Base-by-base conservation (phyloP, 2,329 filamentous ascomycete species). In the Ophiostoma novo-ulmi region DNA sequence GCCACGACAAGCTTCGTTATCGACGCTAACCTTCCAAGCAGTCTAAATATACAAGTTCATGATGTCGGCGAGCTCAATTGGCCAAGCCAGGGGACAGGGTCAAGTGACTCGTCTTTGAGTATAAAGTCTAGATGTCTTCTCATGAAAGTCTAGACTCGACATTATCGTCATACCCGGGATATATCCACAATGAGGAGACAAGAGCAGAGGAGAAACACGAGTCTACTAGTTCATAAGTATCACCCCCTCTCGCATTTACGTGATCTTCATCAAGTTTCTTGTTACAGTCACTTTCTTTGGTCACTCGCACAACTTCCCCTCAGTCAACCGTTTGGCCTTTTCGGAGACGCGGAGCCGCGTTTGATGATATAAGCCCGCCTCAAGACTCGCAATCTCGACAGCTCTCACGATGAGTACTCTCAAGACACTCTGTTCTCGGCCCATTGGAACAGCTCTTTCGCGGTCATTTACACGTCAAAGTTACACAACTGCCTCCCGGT, bases 281-380 rank as follows among this genome's bases (percentile, higher is more conserved):
- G n/a, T 22, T 17, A 10, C 55, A 31, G 55, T 17, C 26, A 17
- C 26, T 35, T 61, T 64, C 31, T 64, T 64, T 64, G 20, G 39
- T 38, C 31, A 64, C 61, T n/a, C 6, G 31, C 31, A 64, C 61
- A 61, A 1, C 55, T 64, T 39, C 61, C 61, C 61, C 61, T 64
- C 61, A 64, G 17, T 39, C 61, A 20, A 31, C 22, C n/a, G 55
- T 2, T 61, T 8, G 13, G 22, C 26, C 35, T 6, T n/a, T 17
- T 36, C 61, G 61, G 35, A 38, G 14, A 38, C 14, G 35, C 13
- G 61, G 61, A 61, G 13, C 55, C 22, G 26, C 7, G 22, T 26
- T 26, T 31, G 55, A 22, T 26, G 13, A 20, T 61, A 61, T 61
- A 61, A 61, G 26, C 5, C 61, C 36, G 36, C 35, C 63, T 14